phyloP scores from a whole-genome alignment of 371 early-diverging fungal genomes.

The Cokeromyces recurvatus region DNA sequence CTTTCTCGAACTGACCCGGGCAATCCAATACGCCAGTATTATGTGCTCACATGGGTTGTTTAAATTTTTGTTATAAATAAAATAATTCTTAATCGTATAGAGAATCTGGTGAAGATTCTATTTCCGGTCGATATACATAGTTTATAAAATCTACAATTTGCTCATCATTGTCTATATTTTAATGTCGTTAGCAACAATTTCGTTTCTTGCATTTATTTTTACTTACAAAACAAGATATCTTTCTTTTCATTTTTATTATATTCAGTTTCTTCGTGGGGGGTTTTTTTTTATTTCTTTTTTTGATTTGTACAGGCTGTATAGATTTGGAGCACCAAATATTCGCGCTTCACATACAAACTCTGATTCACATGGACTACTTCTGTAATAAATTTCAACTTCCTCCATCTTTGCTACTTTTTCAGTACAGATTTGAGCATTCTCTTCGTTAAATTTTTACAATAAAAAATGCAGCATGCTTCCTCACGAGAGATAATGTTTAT shows the following conservation, averaged over 20 bases:
- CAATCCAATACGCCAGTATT: too few relatives aligned
- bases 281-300: constrained; percentile 1
- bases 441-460: neutral
- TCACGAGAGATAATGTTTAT: constrained; percentile 1
- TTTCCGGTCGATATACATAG: constrained; percentile 13
- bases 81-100: too few relatives aligned
- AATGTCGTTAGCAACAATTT: constrained; percentile 9
- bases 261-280: constrained; percentile 1
- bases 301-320: constrained; percentile 1
- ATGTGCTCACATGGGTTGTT: too few relatives aligned
- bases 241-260: constrained; percentile 3
- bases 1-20: too few relatives aligned
- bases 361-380: constrained; percentile 2
- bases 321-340: constrained; percentile 4
- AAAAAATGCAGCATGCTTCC: neutral
- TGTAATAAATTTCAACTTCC: constrained; percentile 4
- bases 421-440: constrained; percentile 1
- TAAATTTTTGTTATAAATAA: too few relatives aligned
- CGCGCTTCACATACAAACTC: constrained; percentile 1
- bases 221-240: constrained; percentile 4
- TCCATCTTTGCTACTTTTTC: neutral
- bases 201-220: constrained; percentile 13
- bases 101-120: constrained; percentile 6
- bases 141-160: constrained; percentile 17
- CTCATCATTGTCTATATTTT: constrained; percentile 13